phyloP scores from a whole-genome alignment of 2,329 filamentous ascomycete genomes.

The Sporothrix euskadiensis region DNA sequence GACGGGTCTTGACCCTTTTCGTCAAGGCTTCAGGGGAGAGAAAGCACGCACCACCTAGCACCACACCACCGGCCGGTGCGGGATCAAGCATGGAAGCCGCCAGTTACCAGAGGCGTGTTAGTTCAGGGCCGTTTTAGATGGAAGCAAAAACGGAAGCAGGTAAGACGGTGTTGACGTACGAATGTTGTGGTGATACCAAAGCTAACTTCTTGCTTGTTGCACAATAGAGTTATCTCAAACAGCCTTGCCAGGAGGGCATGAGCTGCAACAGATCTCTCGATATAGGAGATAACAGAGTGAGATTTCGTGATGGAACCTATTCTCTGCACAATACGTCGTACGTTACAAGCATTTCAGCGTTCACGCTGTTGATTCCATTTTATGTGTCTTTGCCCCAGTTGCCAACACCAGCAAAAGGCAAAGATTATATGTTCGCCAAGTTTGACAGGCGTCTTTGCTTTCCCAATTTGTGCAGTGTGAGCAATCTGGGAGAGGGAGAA shows the following conservation, averaged over 20 bases:
- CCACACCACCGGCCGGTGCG: neutral
- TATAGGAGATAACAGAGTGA: neutral
- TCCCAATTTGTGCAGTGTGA: neutral
- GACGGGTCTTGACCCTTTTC: neutral
- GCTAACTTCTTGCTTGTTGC: neutral
- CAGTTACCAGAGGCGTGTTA: neutral
- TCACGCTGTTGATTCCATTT: constrained; percentile 7
- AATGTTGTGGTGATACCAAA: neutral
- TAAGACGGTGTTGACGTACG: neutral
- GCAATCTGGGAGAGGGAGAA: neutral
- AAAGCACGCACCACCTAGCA: neutral
- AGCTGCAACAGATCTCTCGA: neutral
- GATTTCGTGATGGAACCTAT: neutral
- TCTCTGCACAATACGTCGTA: neutral
- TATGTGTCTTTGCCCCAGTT: neutral
- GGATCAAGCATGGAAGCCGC: neutral
- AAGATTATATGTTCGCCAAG: neutral
- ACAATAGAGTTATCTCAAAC: neutral
- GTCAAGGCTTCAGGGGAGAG: neutral
- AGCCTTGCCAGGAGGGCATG: neutral
- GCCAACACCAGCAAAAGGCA: neutral
- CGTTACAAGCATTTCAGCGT: neutral
- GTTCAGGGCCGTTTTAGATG: neutral
- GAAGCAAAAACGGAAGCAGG: neutral
- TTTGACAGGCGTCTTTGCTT: neutral